Base-by-base conservation (phyloP, 176 grass and related monocot genomes). In the Cenchrus americanus region DNA sequence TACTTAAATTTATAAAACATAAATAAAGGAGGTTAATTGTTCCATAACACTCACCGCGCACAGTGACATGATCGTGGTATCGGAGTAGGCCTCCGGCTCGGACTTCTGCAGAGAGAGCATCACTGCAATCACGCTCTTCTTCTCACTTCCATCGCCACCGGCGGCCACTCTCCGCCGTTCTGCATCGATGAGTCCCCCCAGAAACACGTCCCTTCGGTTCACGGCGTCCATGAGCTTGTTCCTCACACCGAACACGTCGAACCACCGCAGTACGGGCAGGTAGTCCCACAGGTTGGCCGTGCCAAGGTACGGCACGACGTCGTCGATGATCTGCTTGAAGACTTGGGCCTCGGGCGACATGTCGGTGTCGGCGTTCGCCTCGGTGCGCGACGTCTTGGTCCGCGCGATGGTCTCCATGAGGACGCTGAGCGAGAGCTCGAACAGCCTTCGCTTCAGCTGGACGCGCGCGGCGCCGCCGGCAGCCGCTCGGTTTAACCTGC, bases 31-130 rank as follows among this genome's bases (percentile, higher is more conserved):
- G 21, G 21, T 4, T 59, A 22, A 59, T 9, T 59, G 21, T 61
- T 22, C 8, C 22, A 42, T 78, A 79, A 26, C 10, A 73, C 72
- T 77, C 13, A 92, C 89, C 85, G 76, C 4, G 17, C 76, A 77
- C 0, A 92, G 55, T 4, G 50, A 59, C 75, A 69, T 83, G 50
- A 90, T 90, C 14, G 69, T 46, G 26, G 67, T 80, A 54, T 90
- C 85, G 1, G 91, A 80, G 81, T 90, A 90, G 66, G 65, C 24
- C 58, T 94, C 82, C 4, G 82, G 88, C n/a, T 94, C 86, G 0
- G 27, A 37, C 13, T 76, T 43, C 37, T 88, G 92, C 69, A 86
- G 22, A 5, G 69, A 48, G 43, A 90, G 61, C 71, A 94, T 53
- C 51, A 86, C 73, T 1, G 52, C 75, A 13, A 94, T 71, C 58